Evolutionary conservation across 352 stramenopile genomes (phyloP).

Genomic region (Vaucheria bursata): DNA sequence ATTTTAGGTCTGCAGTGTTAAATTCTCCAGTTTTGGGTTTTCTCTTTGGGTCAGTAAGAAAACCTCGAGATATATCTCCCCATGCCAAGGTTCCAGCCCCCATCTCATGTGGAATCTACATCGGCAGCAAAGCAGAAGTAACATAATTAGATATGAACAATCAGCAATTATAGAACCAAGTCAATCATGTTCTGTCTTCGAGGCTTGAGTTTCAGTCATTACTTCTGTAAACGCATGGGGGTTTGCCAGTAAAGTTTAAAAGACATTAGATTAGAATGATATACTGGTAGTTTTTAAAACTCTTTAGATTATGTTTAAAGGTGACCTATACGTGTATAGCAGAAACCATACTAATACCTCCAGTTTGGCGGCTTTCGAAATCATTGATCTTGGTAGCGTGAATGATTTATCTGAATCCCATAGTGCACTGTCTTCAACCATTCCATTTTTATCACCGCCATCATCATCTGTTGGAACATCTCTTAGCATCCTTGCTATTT

Average conservation of each 20-base stretch:
- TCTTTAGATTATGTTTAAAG: no score
- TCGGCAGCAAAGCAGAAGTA: no score
- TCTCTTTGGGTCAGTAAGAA: constrained; percentile 30
- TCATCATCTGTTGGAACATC: neutral
- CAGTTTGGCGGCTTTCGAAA: neutral
- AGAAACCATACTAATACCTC: constrained; percentile 4
- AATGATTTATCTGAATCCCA: neutral
- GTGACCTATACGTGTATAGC: no score
- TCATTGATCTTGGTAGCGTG: neutral
- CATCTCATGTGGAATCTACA: constrained; percentile 33
- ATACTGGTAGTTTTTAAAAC: no score
- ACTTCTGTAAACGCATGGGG: no score
- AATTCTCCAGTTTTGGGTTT: constrained; percentile 23
- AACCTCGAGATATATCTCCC: constrained; percentile 28
- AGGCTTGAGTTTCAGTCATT: no score
- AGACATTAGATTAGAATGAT: no score
- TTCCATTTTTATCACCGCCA: no score
- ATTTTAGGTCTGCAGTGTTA: constrained; percentile 38
- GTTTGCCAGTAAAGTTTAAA: no score
- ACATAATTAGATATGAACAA: no score
- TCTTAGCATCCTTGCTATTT: neutral
- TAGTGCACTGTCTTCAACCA: neutral
- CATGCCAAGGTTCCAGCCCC: constrained; percentile 39
- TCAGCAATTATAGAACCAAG: no score
- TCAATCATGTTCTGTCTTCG: no score